These are phyloP conservation scores for Magnaporthiopsis poae DNA, from an alignment of 2,329 filamentous ascomycete species.

Conservation along the genomic window DNA sequence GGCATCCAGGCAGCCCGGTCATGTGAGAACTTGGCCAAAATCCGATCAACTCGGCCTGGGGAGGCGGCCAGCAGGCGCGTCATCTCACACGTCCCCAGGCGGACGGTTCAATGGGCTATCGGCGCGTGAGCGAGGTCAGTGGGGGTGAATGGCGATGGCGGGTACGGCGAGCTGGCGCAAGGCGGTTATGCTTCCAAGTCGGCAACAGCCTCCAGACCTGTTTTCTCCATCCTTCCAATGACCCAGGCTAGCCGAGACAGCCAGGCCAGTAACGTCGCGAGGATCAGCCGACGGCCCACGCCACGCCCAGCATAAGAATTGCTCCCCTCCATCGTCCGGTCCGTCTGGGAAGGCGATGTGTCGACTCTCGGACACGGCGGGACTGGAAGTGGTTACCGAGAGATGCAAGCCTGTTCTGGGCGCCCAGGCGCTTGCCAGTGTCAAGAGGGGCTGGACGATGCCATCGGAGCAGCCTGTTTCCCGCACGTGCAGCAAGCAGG, in stretches of 20 bases:
- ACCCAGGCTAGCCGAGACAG: neutral
- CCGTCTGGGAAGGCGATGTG: neutral
- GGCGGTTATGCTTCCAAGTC: neutral
- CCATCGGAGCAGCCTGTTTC: neutral
- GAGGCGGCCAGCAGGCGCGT: neutral
- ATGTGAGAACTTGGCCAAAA: too few species aligned
- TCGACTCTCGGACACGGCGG: neutral
- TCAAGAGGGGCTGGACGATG: neutral
- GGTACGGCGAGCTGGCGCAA: neutral
- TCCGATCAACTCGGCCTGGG: neutral
- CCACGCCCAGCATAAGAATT: neutral
- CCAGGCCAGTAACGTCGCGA: neutral
- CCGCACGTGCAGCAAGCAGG: constrained; percentile 2
- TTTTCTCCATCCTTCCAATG: neutral
- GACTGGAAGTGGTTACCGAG: constrained; percentile 2
- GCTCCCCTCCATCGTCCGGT: too few species aligned
- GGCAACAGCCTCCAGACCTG: too few species aligned
- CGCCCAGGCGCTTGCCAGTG: neutral
- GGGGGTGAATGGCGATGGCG: neutral
- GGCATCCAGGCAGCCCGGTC: too few species aligned
- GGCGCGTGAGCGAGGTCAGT: neutral
- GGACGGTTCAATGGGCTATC: neutral
- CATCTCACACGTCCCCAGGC: neutral
- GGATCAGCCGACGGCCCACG: neutral
- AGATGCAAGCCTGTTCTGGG: neutral